These are phyloP conservation scores for Raffaelea arxii DNA, from an alignment of 2,329 filamentous ascomycete genomes.

Conservation along the genomic window DNA sequence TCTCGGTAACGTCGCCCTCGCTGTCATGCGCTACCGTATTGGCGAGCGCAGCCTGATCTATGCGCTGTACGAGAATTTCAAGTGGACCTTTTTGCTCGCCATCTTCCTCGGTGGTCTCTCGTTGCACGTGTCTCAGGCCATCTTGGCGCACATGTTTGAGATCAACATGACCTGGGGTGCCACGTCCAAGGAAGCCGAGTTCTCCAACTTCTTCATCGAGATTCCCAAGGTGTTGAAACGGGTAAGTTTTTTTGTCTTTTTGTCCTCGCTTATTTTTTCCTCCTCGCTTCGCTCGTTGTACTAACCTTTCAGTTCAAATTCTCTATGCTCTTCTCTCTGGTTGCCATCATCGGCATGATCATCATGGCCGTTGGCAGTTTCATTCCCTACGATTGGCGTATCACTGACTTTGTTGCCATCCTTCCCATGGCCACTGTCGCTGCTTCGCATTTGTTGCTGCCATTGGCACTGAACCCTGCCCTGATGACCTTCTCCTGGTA, in stretches of 20 bases:
- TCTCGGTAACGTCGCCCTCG: conserved; percentile 62
- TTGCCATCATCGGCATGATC: conserved; percentile 53
- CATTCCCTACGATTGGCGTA: conserved; percentile 55
- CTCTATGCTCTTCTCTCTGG: conserved; percentile 51
- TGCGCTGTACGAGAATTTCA: conserved; percentile 54
- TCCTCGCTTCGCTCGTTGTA: too few relatives aligned
- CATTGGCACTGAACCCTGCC: conserved; percentile 66
- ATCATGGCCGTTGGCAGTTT: conserved; percentile 54
- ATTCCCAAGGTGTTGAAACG: conserved; percentile 68
- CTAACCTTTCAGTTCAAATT: conserved; percentile 54
- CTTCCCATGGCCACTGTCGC: conserved; percentile 66
- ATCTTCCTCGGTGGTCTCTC: conserved; percentile 78
- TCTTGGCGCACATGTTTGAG: conserved; percentile 75
- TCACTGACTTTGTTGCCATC: conserved; percentile 65
- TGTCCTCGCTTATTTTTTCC: conserved; percentile 19
- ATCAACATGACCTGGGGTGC: conserved; percentile 82
- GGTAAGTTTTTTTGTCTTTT: conserved; percentile 37
- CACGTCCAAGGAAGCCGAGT: conserved; percentile 72
- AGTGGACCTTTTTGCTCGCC: conserved; percentile 64
- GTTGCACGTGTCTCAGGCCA: conserved; percentile 70
- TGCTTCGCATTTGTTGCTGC: conserved; percentile 59
- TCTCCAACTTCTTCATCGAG: conserved; percentile 78
- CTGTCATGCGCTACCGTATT: conserved; percentile 62
- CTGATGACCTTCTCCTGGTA: conserved; percentile 74
- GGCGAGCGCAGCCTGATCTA: conserved; percentile 52